Evolutionary conservation across 2,329 filamentous ascomycete genomes (phyloP), one percentile per base, ranked within the genome.

Genomic region (Cladophialophora bantiana): DNA sequence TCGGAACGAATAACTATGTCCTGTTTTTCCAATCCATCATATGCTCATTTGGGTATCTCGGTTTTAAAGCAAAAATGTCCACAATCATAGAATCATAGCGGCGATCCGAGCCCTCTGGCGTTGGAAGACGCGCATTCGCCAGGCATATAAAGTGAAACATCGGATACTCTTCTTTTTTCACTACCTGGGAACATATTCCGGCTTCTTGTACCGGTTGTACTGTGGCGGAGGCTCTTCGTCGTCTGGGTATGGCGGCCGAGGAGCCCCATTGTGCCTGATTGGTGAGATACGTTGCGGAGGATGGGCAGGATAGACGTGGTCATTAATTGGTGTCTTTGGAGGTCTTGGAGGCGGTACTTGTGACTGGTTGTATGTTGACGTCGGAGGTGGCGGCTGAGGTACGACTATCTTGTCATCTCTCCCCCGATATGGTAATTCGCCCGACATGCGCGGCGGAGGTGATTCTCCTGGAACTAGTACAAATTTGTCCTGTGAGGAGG

Each of bases 131-230:
- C 45, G 18, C 20, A 38, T 35, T 13, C 15, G 40, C 18, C 12
- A 15, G 26, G 18, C 20, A 13, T 35, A 7, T 42, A 59, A 4
- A 18, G 34, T 59, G 15, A n/a, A 34, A 18, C 34, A 52, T 36
- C 42, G 15, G 35, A 10, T n/a, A 4, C 20, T 31, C 45, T 20
- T 12, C 45, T 50, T 50, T 12, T 31, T 18, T 31, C 34, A 20
- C 61, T 61, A 68, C 60, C 66, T 59, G 13, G 68, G 68, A 12
- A 59, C 66, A 52, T 89, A 92, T 57, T 91, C 89, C 0, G 94
- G 94, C 78, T 97, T 97, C 72, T 89, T 88, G 53, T 90, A 89
- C 85, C 93, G 91, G 74, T 96, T 96, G 7, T 96, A 93, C 6
- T 86, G 83, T 2, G 94, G 94, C 18, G 94, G 94, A 34, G 90